Evolutionary conservation across 2,329 filamentous ascomycete species (phyloP), one percentile per base, ranked within the genome.

Genomic region (Dactylellina drechsleri): DNA sequence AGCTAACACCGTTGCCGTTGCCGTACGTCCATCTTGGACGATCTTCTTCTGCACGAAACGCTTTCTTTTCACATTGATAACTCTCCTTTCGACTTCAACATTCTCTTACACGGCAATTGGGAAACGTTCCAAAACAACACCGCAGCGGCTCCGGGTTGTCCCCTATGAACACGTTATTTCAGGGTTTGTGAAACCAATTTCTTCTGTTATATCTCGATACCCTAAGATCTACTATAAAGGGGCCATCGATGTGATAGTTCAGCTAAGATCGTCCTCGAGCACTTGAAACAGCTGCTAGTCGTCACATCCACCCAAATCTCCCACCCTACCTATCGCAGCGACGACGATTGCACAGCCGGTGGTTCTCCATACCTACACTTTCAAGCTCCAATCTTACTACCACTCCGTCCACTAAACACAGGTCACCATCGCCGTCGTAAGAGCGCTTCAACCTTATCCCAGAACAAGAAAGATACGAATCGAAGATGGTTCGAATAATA

Each of bases 401-500:
- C 64, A 47, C 16, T n/a, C n/a, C 47, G 18, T 28, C 50, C 49
- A 50, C 41, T 31, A 41, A 62, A 20, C 59, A 16, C n/a, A 26
- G 16, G 3, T 26, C 28, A 31, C 53, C n/a, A 18, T 28, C 43
- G 45, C 41, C 59, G 5, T 74, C 70, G 70, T 74, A 74, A 74
- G 70, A 66, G 47, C 36, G 47, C 20, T 36, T 36, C 56, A 26
- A 61, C 49, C 26, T 43, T 41, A 66, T 16, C 40, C 40, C 31
- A 2, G 31, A 36, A 7, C 31, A 36, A 36, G 53, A 54, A 26
- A 47, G 47, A 49, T 15, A 40, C 40, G 16, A 18, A n/a, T 36
- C 31, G 41, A 64, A 61, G 20, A 74, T 74, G 70, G 70, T 67
- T 49, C 70, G 70, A 54, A 59, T 67, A 16, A 62, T 66, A 62